A percentile compares a stretch with the other conserved stretches of the same genome.
Conservation (phyloP, 2,329 filamentous ascomycete species). For the Remersonia thermophila region DNA sequence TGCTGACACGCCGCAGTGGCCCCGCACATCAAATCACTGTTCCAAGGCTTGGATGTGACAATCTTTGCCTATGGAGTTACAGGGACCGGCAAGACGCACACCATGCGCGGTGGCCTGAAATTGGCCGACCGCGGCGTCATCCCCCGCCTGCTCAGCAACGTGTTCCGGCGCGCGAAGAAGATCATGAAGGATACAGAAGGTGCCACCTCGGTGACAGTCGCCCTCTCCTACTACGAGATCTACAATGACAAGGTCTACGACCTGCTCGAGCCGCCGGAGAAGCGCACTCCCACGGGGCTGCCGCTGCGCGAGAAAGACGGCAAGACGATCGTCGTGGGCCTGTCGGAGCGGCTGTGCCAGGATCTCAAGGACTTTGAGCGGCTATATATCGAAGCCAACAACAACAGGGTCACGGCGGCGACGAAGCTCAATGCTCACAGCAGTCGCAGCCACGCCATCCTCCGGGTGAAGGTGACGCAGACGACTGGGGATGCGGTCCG, state of each 20-base stretch:
- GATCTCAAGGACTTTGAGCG: slow-evolving; percentile 83
- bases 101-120: slow-evolving; percentile 83
- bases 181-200: slow-evolving; percentile 66
- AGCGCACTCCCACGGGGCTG: slow-evolving; percentile 67
- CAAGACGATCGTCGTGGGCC: slow-evolving; percentile 74
- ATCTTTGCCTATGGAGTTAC: slow-evolving; percentile 91
- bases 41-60: slow-evolving; percentile 77
- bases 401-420: slow-evolving; percentile 75
- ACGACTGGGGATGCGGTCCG: slow-evolving; percentile 53
- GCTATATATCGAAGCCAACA: slow-evolving; percentile 84
- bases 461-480: slow-evolving; percentile 80
- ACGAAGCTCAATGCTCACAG: slow-evolving; percentile 91
- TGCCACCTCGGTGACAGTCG: slow-evolving; percentile 57
- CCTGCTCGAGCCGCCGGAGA: slow-evolving; percentile 76
- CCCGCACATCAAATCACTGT: slow-evolving; percentile 81
- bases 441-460: slow-evolving; percentile 77
- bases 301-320: slow-evolving; percentile 76
- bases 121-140: slow-evolving; percentile 80
- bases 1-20: slow-evolving; percentile 46
- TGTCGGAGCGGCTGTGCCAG: slow-evolving; percentile 71
- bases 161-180: slow-evolving; percentile 78
- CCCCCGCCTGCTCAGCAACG: slow-evolving; percentile 68
- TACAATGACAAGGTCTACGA: slow-evolving; percentile 96
- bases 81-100: slow-evolving; percentile 89
- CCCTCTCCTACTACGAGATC: slow-evolving; percentile 88